Base-by-base conservation (phyloP, 768 basidiomycete genomes). In the Suillus tomentosus region DNA sequence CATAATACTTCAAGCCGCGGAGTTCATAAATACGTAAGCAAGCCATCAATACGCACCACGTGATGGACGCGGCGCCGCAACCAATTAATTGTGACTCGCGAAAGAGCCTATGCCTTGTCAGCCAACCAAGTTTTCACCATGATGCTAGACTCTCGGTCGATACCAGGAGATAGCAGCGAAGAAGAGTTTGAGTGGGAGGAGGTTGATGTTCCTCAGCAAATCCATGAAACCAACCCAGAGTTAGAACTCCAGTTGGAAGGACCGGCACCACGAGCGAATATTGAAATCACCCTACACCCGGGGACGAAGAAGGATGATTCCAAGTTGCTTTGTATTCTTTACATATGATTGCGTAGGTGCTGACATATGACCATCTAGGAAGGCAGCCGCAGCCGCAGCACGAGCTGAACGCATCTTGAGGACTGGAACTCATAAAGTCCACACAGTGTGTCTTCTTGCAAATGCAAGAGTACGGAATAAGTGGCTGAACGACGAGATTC, bases 381-480 rank as follows among this genome's bases (percentile, higher is more conserved):
- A 83, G 83, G 65, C 76, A 53, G 69, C 68, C 0, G 64, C 76
- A 11, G 73, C 74, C 37, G 68, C 86, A 65, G 75, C 85, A 40
- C 81, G 86, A 65, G 85, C 85, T 15, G 92, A 96, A 71, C 86
- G 95, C 14, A 78, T 88, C 48, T 73, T 87, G 10, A 84, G 95
- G 40, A 85, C 96, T 54, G 85, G 90, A 63, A 88, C 86, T 61
- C 96, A 99, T 79, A 96, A 96, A 77, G 80, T 94, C 15, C 97
- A 99, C 69, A 92, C 94, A 10, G 77, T 96, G 13, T 79, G 85
- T n/a, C 81, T 97, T 15, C 82, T 99, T 14, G 84, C 85, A 15
- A 94, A 89, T 71, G 92, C 89, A 5, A 76, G 81, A 53, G 76
- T 86, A 24, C 85, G 97, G 47, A 99, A 99, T 71, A 79, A 79